Evolutionary conservation across 2,329 filamentous ascomycete genomes (phyloP), one percentile per base, ranked within the genome.

Genomic region (Neonectria magnoliae): DNA sequence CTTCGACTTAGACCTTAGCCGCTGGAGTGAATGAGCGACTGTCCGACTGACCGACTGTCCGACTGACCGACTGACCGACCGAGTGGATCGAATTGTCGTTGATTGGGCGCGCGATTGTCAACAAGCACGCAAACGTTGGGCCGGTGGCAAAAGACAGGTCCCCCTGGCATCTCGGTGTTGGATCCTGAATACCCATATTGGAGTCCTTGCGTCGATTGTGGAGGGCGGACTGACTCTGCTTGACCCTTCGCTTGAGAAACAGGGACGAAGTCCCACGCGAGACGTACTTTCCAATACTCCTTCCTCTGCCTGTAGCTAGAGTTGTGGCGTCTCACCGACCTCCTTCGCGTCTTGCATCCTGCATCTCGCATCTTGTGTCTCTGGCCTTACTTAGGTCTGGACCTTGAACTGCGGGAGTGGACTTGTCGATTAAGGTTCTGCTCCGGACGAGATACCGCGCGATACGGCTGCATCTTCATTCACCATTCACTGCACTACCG

Each of bases 131-230:
- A 63, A 55, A 57, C 51, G 60, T 33, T 51, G 55, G 55, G 48
- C 48, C 54, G 48, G 64, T 66, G 60, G 64, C 60, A 57, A 57
- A 54, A 55, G 57, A 61, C 57, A 57, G 52, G 57, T 51, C 56
- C 61, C 61, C 61, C 61, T 64, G 61, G 45, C 51, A 56, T 50
- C 61, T 55, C 51, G 44, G 50, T 51, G 51, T 51, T 64, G 45
- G 54, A 63, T 63, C 50, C 52, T 65, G 29, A 47, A 65, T 59
- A 48, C 57, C 47, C n/a, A 38, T 38, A 5, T 52, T 57, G 41
- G 45, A 56, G 50, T 52, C 52, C 33, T 63, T 58, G 31, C 55
- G 33, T 47, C 38, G 27, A 18, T 36, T 42, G 47, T 27, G 29
- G 47, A 20, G n/a, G 47, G 10, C 47, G 25, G 47, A 31, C 47